Base-by-base conservation (phyloP, 2,329 filamentous ascomycete species). In the Thermothelomyces thermophilus region DNA sequence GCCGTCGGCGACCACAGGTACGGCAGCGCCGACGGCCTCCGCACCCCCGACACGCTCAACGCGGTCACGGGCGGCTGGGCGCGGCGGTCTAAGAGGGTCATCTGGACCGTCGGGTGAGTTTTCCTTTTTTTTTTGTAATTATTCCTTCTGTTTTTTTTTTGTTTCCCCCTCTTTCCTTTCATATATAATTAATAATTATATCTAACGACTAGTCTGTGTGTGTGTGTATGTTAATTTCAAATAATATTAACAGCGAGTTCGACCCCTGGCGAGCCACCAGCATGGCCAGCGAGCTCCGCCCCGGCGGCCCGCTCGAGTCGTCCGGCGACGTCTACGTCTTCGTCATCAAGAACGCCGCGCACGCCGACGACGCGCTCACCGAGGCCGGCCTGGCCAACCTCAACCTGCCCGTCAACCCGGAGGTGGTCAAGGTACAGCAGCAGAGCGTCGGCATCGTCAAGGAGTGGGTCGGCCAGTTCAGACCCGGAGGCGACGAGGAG, bases 201-300 rank as follows among this genome's bases (percentile, higher is more conserved):
- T n/a, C n/a, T n/a, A n/a, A n/a, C n/a, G n/a, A n/a, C n/a, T n/a
- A n/a, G n/a, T n/a, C n/a, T 5, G 20, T 5, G 14, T 11, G 37
- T 10, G 5, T 6, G n/a, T 16, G 1, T 28, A 11, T 16, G 10
- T n/a, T 41, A 14, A 20, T 17, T 8, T 13, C 5, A 4, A 6
- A 5, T 13, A 10, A 2, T 41, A 11, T 1, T n/a, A 24, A 30
- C 39, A 57, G 57, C 3, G 55, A 59, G 37, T 59, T 57, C 14
- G 57, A 59, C 40, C 57, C 57, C 19, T 59, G 57, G 57, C 39
- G 57, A 17, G 51, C 50, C n/a, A 57, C 55, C 13, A 41, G 51
- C 52, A 59, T 59, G 55, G 47, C 52, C 7, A 57, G 55, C 42
- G 55, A 59, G 39, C n/a, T 52, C 2, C 55, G 57, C 19, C 53